phyloP scores from a whole-genome alignment of 176 grass and related monocot species.

The Oryza punctata region DNA sequence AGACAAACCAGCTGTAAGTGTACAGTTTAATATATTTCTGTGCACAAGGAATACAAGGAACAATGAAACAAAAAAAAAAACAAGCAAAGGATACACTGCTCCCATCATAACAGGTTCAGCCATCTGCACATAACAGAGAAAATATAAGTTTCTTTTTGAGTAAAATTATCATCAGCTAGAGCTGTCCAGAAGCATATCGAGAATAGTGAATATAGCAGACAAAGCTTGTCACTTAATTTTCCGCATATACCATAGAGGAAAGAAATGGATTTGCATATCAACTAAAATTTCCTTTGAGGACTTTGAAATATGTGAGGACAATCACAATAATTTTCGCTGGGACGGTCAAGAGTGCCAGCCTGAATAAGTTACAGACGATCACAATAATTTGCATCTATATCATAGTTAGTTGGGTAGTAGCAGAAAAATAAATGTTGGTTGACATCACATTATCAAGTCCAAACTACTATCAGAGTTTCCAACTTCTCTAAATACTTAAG shows the following conservation, averaged over 20 bases:
- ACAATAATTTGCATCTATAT: background rate
- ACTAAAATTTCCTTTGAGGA: background rate
- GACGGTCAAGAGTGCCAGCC: no score
- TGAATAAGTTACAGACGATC: background rate
- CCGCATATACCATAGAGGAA: background rate
- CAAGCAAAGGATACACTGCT: constrained; percentile 84
- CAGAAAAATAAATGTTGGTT: background rate
- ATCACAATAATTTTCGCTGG: background rate
- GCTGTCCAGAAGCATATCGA: background rate
- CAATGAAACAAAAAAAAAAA: background rate
- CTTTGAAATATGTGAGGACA: background rate
- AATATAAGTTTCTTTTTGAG: constrained; percentile 2
- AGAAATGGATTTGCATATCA: background rate
- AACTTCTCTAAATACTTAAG: background rate
- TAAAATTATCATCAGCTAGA: constrained; percentile 5
- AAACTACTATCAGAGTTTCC: constrained; percentile 4
- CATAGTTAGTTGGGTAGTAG: background rate
- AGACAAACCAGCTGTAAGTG: background rate
- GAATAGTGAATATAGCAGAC: background rate
- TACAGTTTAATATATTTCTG: background rate
- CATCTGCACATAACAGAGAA: constrained; percentile 60
- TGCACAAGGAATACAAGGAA: background rate
- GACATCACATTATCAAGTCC: background rate
- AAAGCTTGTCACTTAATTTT: background rate
- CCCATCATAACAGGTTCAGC: constrained; percentile 80